Evolutionary conservation across 495 filamentous ascomycete species (phyloP).

Genomic region (Glutinoglossum americanum): DNA sequence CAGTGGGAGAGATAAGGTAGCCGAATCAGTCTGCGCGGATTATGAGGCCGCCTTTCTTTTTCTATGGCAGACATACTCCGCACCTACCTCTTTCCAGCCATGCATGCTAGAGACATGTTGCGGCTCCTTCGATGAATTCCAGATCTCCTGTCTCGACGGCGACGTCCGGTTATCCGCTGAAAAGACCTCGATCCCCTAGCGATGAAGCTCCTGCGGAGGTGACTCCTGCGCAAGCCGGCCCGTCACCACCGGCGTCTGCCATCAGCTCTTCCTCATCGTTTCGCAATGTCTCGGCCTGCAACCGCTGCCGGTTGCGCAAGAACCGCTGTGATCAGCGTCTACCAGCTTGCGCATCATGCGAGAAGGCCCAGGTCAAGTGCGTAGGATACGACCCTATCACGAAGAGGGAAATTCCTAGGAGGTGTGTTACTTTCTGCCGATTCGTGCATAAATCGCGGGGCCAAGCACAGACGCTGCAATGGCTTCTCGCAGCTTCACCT

Average conservation of each 20-base stretch:
- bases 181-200: neutral
- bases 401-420: slow-evolving; percentile 78
- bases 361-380: slow-evolving; percentile 72
- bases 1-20: neutral
- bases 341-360: slow-evolving; percentile 73
- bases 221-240: neutral
- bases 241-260: slow-evolving; percentile 1
- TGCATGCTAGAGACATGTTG: neutral
- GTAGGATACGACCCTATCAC: slow-evolving; percentile 93
- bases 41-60: neutral
- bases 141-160: slow-evolving; percentile 1
- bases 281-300: slow-evolving; percentile 87
- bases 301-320: slow-evolving; percentile 78
- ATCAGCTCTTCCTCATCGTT: slow-evolving; percentile 37
- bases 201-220: neutral
- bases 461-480: neutral
- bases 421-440: slow-evolving; percentile 21
- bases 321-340: slow-evolving; percentile 87
- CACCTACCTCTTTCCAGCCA: neutral
- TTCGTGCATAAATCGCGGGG: neutral
- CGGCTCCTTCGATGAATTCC: slow-evolving; percentile 1
- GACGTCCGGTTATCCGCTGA: neutral
- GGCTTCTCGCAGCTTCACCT: neutral
- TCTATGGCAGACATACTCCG: neutral
- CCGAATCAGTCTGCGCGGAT: neutral